Evolutionary conservation across 352 stramenopile genomes (phyloP).

Genomic region (Globisporangium cylindrosporum): DNA sequence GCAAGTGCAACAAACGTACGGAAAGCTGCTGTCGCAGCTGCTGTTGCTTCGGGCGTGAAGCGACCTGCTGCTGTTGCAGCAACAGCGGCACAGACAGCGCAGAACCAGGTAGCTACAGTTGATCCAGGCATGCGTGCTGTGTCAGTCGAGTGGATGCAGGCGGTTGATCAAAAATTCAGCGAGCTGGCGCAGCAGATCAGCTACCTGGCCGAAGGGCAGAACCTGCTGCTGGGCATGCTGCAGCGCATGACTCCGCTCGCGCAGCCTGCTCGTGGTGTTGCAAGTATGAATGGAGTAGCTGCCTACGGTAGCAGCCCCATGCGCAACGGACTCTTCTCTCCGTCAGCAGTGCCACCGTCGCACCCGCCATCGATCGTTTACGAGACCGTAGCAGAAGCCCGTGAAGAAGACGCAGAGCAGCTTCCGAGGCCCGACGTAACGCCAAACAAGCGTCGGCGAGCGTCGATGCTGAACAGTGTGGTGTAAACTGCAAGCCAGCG

Average conservation of each 20-base stretch:
- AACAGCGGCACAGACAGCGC: neutral
- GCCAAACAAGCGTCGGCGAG: slow-evolving; percentile 10
- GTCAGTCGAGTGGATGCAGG: slow-evolving; percentile 16
- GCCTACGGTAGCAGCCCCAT: neutral
- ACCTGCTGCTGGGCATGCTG: slow-evolving; percentile 16
- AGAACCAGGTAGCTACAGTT: neutral
- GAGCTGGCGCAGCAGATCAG: slow-evolving; percentile 14
- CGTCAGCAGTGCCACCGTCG: neutral
- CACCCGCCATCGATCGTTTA: neutral
- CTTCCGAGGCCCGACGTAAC: neutral
- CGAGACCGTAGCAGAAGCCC: neutral
- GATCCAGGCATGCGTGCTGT: neutral
- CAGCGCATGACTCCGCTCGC: slow-evolving; percentile 11
- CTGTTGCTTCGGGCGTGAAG: neutral
- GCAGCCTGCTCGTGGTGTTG: neutral
- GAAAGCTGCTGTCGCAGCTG: neutral
- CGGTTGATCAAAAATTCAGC: slow-evolving; percentile 6
- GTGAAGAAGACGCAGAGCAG: neutral
- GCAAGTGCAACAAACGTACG: neutral
- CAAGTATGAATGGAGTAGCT: neutral
- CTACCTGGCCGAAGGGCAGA: slow-evolving; percentile 12
- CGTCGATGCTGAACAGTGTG: neutral
- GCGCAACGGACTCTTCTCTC: neutral
- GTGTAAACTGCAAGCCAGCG: neutral
- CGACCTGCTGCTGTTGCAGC: neutral